Base-by-base conservation (phyloP, 495 filamentous ascomycete genomes). In the Penicillium waksmanii region DNA sequence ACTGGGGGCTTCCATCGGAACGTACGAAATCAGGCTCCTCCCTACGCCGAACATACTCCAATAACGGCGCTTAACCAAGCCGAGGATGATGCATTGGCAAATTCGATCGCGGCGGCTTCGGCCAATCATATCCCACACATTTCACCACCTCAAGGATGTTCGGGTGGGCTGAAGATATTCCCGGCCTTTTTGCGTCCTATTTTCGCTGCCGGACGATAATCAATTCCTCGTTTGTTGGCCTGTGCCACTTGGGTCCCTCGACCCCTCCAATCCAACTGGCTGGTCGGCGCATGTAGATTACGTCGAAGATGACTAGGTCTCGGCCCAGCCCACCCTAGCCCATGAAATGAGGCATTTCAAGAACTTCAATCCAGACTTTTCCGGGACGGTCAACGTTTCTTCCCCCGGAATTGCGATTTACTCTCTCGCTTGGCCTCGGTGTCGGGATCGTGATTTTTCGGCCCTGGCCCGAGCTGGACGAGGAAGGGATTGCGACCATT, bases 121-220 rank as follows among this genome's bases (percentile, higher is more conserved):
- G 50, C 74, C 74, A 77, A 77, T 77, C 66, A 75, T 31, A 46
- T 19, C 1, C n/a, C 46, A 0, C 27, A 49, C n/a, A 65, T 55
- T 64, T 64, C 17, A 59, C 51, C 55, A 73, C 64, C 27, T n/a
- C 64, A 61, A 54, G 43, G 27, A 46, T 57, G 21, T 15, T 58
- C 60, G 62, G 60, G 67, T 73, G 72, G 72, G 70, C 70, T 68
- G 70, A 76, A 76, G 61, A 62, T 68, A 77, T 75, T 75, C 66
- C 75, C 75, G 73, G 47, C 21, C 38, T 61, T 61, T 38, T 40
- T 51, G 43, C 40, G 44, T 33, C 43, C 44, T 38, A n/a, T 56
- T 61, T 60, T 66, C 46, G 44, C 60, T 53, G 49, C 21, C 42
- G 38, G 42, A 56, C 53, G 53, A 56, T 42, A 60, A 61, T 61